Conservation (phyloP, 129 eudicot species). For the Lactuca saligna region DNA sequence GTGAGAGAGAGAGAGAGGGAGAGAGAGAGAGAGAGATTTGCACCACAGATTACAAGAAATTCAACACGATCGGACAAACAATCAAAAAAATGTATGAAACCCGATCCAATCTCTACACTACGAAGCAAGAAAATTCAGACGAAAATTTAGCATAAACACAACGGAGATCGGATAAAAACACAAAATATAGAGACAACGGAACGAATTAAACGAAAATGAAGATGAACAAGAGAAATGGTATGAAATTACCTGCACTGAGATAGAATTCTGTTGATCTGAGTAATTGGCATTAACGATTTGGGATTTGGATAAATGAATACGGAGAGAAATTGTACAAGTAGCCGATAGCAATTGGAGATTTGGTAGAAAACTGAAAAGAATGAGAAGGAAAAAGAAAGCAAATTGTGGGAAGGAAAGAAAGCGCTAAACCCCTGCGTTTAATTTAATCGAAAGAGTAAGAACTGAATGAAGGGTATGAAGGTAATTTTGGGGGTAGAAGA, state of each 20-base stretch:
- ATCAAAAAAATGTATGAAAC: neutral
- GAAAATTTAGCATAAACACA: constrained; percentile 26
- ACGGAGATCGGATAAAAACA: constrained; percentile 31
- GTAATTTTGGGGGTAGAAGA: constrained; percentile 7
- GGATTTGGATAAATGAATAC: neutral
- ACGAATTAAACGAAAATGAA: neutral
- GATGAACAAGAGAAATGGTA: constrained; percentile 15
- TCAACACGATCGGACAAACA: constrained; percentile 18
- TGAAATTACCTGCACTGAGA: constrained; percentile 23
- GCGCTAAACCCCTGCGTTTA: constrained; percentile 41
- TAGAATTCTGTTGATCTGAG: constrained; percentile 13
- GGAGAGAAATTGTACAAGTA: neutral
- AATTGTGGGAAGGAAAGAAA: constrained; percentile 12
- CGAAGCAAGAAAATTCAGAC: constrained; percentile 9
- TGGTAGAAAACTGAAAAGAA: constrained; percentile 19
- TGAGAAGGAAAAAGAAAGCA: constrained; percentile 22
- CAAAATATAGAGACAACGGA: neutral
- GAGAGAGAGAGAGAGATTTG: neutral
- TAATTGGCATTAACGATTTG: neutral
- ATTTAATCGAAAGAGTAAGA: neutral
- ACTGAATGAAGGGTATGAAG: constrained; percentile 7
- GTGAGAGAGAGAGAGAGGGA: neutral
- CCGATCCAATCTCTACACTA: constrained; percentile 25
- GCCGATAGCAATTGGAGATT: neutral
- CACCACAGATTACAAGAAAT: neutral